Percentiles rank a stretch among this genome's conserved stretches.
Conservation (phyloP, 768 basidiomycete genomes). For the Tephrocybe sp. region DNA sequence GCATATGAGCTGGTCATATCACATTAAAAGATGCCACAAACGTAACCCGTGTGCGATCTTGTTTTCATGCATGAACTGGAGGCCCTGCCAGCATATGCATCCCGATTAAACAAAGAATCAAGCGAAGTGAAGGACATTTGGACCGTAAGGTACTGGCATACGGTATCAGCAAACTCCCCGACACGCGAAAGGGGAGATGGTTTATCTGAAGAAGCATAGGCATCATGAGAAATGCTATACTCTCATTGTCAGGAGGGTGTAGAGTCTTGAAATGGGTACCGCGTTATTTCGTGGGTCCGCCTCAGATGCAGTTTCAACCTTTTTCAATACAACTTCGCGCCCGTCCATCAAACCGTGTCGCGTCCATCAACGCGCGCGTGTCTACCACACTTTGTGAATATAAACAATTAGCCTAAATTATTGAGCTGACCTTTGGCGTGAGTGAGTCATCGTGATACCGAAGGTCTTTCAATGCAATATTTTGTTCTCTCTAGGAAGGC, state of each 20-base stretch:
- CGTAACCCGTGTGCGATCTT: constrained; percentile 22
- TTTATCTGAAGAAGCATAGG: constrained; percentile 9
- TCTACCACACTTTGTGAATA: neutral
- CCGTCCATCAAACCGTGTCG: neutral
- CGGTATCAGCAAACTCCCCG: constrained; percentile 11
- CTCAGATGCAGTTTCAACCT: neutral
- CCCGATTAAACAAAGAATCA: neutral
- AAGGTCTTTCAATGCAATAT: neutral
- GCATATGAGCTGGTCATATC: neutral
- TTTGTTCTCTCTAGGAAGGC: neutral
- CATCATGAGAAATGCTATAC: constrained; percentile 12
- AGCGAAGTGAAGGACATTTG: neutral
- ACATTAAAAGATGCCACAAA: neutral
- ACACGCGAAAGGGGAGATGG: constrained; percentile 12
- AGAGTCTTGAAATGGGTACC: constrained; percentile 8
- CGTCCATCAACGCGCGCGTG: constrained; percentile 6
- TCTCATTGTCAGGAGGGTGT: constrained; percentile 3
- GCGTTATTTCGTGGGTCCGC: constrained; percentile 12
- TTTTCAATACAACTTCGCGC: constrained; percentile 8
- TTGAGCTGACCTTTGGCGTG: neutral
- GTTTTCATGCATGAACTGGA: constrained; percentile 23
- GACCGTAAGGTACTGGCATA: constrained; percentile 8
- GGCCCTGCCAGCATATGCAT: constrained; percentile 20
- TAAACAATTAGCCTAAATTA: neutral
- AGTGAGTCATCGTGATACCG: neutral